Percentiles rank a stretch among this genome's conserved stretches.
Evolutionary conservation across 306 rosid genomes (phyloP).

Genomic region (Cicer judaicum): DNA sequence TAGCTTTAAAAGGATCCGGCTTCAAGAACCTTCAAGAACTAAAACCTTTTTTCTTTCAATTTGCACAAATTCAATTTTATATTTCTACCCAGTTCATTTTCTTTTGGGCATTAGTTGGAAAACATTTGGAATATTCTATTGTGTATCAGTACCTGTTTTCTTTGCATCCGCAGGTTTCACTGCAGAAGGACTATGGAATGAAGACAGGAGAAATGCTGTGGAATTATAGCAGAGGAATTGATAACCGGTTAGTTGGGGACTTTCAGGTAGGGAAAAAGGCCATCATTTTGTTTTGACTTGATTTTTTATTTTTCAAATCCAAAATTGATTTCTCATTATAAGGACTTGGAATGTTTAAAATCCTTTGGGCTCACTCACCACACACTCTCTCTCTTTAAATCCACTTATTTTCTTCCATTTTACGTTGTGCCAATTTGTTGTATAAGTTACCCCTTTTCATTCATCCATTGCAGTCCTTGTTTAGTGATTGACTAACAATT

Average conservation of each 20-base stretch:
- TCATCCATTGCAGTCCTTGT: constrained; percentile 24
- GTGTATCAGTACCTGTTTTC: constrained; percentile 7
- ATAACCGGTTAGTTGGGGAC: constrained; percentile 78
- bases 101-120: constrained; percentile 27
- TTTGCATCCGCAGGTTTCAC: constrained; percentile 66
- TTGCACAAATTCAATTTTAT: constrained; percentile 29
- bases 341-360: constrained; percentile 25
- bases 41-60: constrained; percentile 29
- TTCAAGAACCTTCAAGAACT: constrained; percentile 22
- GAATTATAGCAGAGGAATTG: constrained; percentile 89
- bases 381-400: background rate
- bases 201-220: constrained; percentile 94
- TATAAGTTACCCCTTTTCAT: constrained; percentile 10
- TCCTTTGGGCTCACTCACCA: background rate
- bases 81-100: constrained; percentile 31
- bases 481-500: constrained; percentile 15
- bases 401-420: constrained; percentile 30
- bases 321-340: constrained; percentile 29
- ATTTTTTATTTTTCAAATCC: constrained; percentile 41
- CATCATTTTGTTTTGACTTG: constrained; percentile 25
- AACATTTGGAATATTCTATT: constrained; percentile 38
- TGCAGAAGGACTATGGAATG: constrained; percentile 82
- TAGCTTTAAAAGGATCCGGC: background rate
- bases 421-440: constrained; percentile 10
- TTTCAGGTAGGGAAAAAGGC: constrained; percentile 69